These are phyloP conservation scores for Plasmodium gaboni DNA, from an alignment of 169 alveolate genomes.

Conservation along the genomic window DNA sequence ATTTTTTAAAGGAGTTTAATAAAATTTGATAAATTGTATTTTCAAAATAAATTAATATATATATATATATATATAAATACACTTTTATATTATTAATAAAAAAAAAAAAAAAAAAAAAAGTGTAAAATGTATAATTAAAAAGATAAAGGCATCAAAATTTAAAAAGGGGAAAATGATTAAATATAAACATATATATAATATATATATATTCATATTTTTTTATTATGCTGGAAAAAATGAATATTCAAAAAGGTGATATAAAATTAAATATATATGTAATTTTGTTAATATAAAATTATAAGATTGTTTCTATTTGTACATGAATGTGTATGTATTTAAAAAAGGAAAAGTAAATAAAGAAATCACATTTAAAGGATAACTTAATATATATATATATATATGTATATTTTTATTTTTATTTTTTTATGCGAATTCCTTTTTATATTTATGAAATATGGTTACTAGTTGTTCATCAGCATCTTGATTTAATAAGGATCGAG, in stretches of 20 bases:
- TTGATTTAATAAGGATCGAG: slow-evolving; percentile 38
- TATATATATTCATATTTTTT: too few relatives aligned
- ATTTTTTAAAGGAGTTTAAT: too few relatives aligned
- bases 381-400: not conserved
- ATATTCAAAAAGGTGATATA: too few relatives aligned
- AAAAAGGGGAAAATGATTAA: too few relatives aligned
- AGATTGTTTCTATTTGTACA: not conserved
- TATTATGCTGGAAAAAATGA: too few relatives aligned
- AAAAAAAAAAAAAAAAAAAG: not conserved
- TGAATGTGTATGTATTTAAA: not conserved
- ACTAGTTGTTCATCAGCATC: slow-evolving; percentile 8
- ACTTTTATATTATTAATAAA: not conserved
- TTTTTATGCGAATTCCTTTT: slow-evolving; percentile 16
- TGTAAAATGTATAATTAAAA: too few relatives aligned
- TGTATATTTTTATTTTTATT: not conserved
- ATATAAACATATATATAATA: too few relatives aligned
- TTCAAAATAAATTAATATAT: not conserved
- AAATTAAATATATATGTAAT: too few relatives aligned
- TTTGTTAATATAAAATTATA: too few relatives aligned
- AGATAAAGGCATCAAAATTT: too few relatives aligned
- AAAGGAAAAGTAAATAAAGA: not conserved
- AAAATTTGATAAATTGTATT: not conserved
- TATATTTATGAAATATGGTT: slow-evolving; percentile 30
- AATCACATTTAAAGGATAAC: not conserved
- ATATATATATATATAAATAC: not conserved